Conservation (phyloP, 2,329 filamentous ascomycete genomes). For the Nothopassalora personata region DNA sequence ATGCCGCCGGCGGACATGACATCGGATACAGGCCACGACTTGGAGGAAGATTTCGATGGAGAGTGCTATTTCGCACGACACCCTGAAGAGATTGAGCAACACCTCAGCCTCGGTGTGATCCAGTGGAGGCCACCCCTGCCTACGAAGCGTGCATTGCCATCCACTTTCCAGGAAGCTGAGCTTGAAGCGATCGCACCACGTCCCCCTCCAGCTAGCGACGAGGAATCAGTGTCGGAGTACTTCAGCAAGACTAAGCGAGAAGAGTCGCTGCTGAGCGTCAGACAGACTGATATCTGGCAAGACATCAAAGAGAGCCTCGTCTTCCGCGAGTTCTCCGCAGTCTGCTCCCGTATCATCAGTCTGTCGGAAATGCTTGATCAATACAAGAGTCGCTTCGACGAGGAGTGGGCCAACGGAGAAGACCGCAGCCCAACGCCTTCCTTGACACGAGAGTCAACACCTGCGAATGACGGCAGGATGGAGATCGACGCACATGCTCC, state of each 20-base stretch:
- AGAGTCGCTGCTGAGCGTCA: slow-evolving; percentile 43
- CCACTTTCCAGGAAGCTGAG: slow-evolving; percentile 42
- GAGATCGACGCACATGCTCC: slow-evolving; percentile 1
- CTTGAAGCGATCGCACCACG: slow-evolving; percentile 38
- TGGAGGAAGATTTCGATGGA: slow-evolving; percentile 42
- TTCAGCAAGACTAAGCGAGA: slow-evolving; percentile 41
- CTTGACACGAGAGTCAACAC: slow-evolving; percentile 15
- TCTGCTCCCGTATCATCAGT: slow-evolving; percentile 40
- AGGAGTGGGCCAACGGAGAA: slow-evolving; percentile 16
- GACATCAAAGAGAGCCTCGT: slow-evolving; percentile 47
- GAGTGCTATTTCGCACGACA: slow-evolving; percentile 41
- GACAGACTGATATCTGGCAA: slow-evolving; percentile 47
- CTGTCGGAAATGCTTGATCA: slow-evolving; percentile 35
- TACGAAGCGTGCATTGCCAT: slow-evolving; percentile 39
- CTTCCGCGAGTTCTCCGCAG: slow-evolving; percentile 42
- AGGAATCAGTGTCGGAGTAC: slow-evolving; percentile 48
- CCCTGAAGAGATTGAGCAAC: slow-evolving; percentile 41
- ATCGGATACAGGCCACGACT: slow-evolving; percentile 12
- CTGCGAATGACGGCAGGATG: slow-evolving; percentile 5
- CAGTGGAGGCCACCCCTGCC: slow-evolving; percentile 42
- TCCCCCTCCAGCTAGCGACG: slow-evolving; percentile 34
- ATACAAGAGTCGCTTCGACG: slow-evolving; percentile 23
- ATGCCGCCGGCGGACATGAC: slow-evolving; percentile 17
- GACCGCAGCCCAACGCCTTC: slow-evolving; percentile 14
- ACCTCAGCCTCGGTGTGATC: slow-evolving; percentile 43